Conservation (phyloP, 2,329 filamentous ascomycete genomes). For the Nakataea oryzae region DNA sequence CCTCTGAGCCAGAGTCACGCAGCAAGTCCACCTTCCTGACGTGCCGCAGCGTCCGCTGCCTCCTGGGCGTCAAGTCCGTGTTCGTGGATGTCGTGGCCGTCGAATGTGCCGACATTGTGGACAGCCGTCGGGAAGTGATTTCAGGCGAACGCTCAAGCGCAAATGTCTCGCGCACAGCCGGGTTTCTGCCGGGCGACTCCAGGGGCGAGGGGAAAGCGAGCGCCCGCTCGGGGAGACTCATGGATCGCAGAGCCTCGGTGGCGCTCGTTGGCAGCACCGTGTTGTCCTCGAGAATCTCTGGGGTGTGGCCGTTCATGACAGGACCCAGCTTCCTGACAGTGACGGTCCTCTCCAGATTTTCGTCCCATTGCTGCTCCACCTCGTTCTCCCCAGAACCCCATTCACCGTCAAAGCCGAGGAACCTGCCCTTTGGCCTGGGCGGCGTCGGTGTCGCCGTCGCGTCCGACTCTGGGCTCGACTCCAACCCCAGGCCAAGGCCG, state of each 20-base stretch:
- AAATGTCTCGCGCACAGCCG: slow-evolving; percentile 18
- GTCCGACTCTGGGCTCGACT: slow-evolving; percentile 26
- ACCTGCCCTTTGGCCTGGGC: slow-evolving; percentile 33
- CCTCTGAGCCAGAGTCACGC: slow-evolving; percentile 33
- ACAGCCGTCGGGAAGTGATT: slow-evolving; percentile 37
- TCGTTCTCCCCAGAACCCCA: slow-evolving; percentile 37
- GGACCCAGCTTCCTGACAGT: slow-evolving; percentile 35
- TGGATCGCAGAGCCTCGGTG: slow-evolving; percentile 34
- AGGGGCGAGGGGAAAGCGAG: slow-evolving; percentile 26
- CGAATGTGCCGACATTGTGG: slow-evolving; percentile 43
- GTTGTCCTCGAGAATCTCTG: slow-evolving; percentile 35
- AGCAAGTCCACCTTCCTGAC: slow-evolving; percentile 44
- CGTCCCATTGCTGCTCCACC: slow-evolving; percentile 44
- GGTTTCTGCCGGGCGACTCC: slow-evolving; percentile 17
- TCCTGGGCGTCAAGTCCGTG: slow-evolving; percentile 36
- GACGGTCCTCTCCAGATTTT: slow-evolving; percentile 42
- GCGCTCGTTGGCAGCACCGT: slow-evolving; percentile 39
- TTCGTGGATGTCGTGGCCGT: slow-evolving; percentile 47
- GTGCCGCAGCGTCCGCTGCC: slow-evolving; percentile 48
- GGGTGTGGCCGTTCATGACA: slow-evolving; percentile 8
- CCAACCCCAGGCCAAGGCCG: slow-evolving; percentile 32
- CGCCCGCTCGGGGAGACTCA: slow-evolving; percentile 32
- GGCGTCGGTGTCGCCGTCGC: slow-evolving; percentile 17
- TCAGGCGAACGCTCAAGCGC: slow-evolving; percentile 24
- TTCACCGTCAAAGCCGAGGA: slow-evolving; percentile 47